Percentiles rank a stretch among this genome's conserved stretches.
Conservation (phyloP, 441 rosid species). For the Jatropha multifida region DNA sequence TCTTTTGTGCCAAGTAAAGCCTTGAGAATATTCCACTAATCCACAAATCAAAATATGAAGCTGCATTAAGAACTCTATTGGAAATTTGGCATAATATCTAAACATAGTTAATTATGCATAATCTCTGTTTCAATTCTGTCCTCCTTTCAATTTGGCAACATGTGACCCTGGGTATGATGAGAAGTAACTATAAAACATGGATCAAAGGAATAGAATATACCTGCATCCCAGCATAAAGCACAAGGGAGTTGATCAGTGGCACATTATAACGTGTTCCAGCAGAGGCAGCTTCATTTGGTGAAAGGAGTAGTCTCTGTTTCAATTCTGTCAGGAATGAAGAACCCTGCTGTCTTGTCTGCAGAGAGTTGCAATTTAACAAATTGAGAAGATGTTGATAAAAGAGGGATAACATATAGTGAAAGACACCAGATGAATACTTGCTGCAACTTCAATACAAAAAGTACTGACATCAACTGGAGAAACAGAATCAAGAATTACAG, state of each 20-base stretch:
- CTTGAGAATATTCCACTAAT: neutral
- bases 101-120: neutral
- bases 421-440: neutral
- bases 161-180: neutral
- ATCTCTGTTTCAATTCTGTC: too few species aligned
- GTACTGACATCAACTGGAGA: too few species aligned
- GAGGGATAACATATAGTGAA: too few species aligned
- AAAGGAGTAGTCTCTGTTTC: conserved; percentile 81
- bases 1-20: too few species aligned
- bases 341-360: conserved; percentile 76
- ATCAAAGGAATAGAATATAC: conserved; percentile 32
- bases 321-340: conserved; percentile 72
- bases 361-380: conserved; percentile 3
- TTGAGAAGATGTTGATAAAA: neutral
- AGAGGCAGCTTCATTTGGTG: conserved; percentile 65
- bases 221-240: conserved; percentile 99
- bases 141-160: too few species aligned
- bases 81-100: neutral
- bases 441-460: neutral
- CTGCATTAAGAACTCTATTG: neutral
- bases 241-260: conserved; percentile 92
- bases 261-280: conserved; percentile 96
- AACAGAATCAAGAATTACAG: neutral
- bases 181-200: too few species aligned
- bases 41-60: neutral